Base-by-base conservation (phyloP, 139 green algal genomes). In the Nannochloris sp. region DNA sequence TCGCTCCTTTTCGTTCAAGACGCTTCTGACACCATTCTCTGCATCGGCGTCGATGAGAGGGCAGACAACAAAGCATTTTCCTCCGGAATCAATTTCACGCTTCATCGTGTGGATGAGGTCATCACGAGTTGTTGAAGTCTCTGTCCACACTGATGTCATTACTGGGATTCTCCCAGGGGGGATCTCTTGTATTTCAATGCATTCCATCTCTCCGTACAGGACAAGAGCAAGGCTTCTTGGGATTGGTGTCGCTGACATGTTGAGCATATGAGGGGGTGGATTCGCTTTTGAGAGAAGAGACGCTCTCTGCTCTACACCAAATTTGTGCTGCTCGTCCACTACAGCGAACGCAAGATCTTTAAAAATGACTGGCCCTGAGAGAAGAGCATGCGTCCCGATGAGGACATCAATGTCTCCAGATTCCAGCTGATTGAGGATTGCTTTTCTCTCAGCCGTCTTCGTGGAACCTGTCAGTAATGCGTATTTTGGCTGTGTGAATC, bases 301-400 rank as follows among this genome's bases (percentile, higher is more conserved):
- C 19, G 85, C 78, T 43, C 88, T 79, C 79, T 96, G 89, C 60
- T 68, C 64, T 60, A 96, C 85, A 7, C 89, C 89, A 81, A 95
- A 95, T 84, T 85, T 91, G 75, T 98, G 93, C 72, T 96, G 89
- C 74, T 98, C 93, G 63, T 98, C 93, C 23, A 97, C 81, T 10
- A 93, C 80, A 29, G 85, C 85, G 27, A 98, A 72, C 8, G 84
- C 93, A 55, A 98, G 87, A 16, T 57, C 59, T 2, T 43, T 21
- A 61, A 92, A 97, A 14, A 69, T 29, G 0, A 86, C 72, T 0
- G 27, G 46, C 1, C 83, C 70, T 36, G 64, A 74, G 19, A 94
- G 72, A 36, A 95, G 73, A 36, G 81, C 75, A 73, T 96, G 88
- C 1, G 92, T 98, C 50, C 87, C 86, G 24, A 97, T 76, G 4